A percentile compares a stretch with the other conserved stretches of the same genome.
These are phyloP conservation scores for Noccaea caerulescens DNA, from an alignment of 345 rosid genomes.

Conservation along the genomic window DNA sequence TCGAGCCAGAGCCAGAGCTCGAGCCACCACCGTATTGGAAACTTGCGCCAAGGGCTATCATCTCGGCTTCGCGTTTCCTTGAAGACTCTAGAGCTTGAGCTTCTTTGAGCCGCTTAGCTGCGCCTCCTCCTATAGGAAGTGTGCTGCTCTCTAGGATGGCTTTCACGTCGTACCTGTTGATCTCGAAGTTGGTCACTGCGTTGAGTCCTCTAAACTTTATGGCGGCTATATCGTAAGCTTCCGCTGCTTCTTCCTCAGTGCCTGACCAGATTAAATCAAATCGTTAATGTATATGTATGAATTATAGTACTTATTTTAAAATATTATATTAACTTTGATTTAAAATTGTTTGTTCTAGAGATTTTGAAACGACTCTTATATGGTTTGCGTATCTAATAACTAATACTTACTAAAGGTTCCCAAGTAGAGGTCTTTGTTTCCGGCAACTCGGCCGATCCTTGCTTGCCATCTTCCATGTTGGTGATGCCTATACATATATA, in stretches of 20 bases:
- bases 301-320: not conserved
- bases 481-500: conserved; percentile 71
- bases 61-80: conserved; percentile 82
- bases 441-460: conserved; percentile 98
- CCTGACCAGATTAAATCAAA: conserved; percentile 46
- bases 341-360: not conserved
- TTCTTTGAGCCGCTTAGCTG: conserved; percentile 91
- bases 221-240: conserved; percentile 97
- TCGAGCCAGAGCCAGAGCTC: conserved; percentile 47
- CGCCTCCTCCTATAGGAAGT: conserved; percentile 95
- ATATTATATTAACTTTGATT: not conserved
- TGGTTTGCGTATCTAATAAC: conserved; percentile 7
- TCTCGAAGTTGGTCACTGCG: conserved; percentile 98
- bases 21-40: conserved; percentile 61
- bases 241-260: conserved; percentile 99
- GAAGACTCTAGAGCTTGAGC: conserved; percentile 94
- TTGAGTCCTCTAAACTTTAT: conserved; percentile 91
- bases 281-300: not conserved
- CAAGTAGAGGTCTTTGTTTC: conserved; percentile 97
- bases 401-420: conserved; percentile 89
- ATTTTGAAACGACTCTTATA: not conserved
- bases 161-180: conserved; percentile 92
- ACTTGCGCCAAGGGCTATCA: conserved; percentile 74
- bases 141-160: conserved; percentile 92
- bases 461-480: conserved; percentile 99